These are phyloP conservation scores for Ordospora colligata DNA, from an alignment of 371 early-diverging fungal genomes.

Conservation along the genomic window DNA sequence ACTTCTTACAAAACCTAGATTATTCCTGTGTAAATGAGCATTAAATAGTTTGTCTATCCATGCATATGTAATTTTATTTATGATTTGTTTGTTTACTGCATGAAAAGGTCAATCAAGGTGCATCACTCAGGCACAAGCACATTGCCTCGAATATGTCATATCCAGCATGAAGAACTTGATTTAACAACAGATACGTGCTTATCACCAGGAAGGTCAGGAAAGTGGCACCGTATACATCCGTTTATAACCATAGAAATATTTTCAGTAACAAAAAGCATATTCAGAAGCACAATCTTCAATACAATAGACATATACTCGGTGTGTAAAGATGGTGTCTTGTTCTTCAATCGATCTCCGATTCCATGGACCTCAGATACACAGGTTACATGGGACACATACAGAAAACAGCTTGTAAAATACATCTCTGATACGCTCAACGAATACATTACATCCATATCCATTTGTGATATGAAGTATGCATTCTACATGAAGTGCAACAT, in stretches of 20 bases:
- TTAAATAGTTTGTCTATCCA: neutral
- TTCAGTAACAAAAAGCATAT: neutral
- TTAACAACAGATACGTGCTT: no score
- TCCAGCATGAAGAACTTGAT: neutral
- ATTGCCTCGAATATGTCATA: neutral
- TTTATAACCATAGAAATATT: neutral
- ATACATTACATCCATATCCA: neutral
- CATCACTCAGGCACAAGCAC: neutral
- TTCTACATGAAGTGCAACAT: neutral
- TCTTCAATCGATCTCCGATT: neutral
- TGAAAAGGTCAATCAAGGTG: constrained; percentile 9
- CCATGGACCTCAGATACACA: constrained; percentile 3
- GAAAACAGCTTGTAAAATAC: neutral
- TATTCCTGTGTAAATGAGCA: neutral
- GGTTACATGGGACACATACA: neutral
- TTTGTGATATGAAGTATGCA: neutral
- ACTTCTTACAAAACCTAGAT: neutral
- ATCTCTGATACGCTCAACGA: neutral
- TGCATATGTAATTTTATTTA: no score
- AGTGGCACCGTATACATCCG: neutral
- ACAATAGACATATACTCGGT: neutral
- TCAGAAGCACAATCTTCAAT: neutral
- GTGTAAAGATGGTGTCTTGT: neutral
- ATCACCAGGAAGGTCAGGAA: no score
- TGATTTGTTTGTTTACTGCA: neutral